Evolutionary conservation across 2,329 filamentous ascomycete genomes (phyloP), one percentile per base, ranked within the genome.

Genomic region (Aspergillus felis): DNA sequence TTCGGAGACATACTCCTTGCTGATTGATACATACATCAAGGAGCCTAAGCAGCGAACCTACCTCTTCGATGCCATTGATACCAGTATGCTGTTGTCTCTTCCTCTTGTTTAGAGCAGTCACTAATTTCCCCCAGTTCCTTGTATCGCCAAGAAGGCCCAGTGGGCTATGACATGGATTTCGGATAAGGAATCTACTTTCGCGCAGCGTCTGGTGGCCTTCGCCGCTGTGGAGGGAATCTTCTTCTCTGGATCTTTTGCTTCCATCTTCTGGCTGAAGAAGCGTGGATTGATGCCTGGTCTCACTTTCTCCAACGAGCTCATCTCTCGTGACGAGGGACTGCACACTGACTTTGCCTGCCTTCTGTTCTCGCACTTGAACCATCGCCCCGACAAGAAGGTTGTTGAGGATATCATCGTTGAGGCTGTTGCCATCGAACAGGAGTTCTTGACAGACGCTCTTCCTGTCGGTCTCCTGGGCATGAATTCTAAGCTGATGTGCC

Each of bases 231-330:
- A 99, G 82, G 94, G 94, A 74, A 99, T 99, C 81, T 99, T 99
- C 88, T 99, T 99, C 87, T 94, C 89, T 68, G 94, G 94, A 63
- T 96, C 94, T 25, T 99, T 99, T 71, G 94, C 94, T 3, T 95
- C 94, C 66, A 97, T 99, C 81, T 99, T 99, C 85, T 99, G 94
- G 94, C 84, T 99, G 73, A 99, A 97, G 90, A 99, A 99, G 88
- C 94, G 95, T 76, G 94, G 94, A 68, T 87, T 99, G 66, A 99
- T 99, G 94, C 90, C 94, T 50, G 94, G 94, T 68, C 85, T 99
- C 62, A 97, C 94, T 67, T 99, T 99, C 83, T 97, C 94, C 76
- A 99, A 99, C 82, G 94, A 99, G 83, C 89, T 99, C 72, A 99
- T 99, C 82, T 99, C 94, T 61, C 93, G 94, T 81, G 94, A 99